Evolutionary conservation across 345 rosid genomes (phyloP).

Genomic region (Salix caprea): DNA sequence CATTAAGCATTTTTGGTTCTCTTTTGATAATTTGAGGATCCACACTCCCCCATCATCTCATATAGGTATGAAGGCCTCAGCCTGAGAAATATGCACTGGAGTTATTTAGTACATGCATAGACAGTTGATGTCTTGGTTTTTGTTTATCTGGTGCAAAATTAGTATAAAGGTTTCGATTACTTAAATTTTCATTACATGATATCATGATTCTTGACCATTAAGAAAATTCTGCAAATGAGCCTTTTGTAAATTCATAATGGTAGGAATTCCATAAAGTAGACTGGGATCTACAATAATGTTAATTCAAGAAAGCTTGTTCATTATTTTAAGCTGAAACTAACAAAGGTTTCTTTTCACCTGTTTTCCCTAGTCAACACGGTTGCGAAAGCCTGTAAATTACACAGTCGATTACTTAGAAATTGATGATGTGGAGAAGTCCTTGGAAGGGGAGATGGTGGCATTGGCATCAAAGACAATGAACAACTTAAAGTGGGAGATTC

Average conservation of each 20-base stretch:
- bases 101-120: too few relatives aligned
- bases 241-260: not conserved
- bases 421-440: conserved; percentile 34
- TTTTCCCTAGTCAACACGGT: conserved; percentile 54
- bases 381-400: conserved; percentile 56
- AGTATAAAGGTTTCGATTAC: too few relatives aligned
- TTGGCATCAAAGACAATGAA: conserved; percentile 12
- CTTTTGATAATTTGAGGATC: too few relatives aligned
- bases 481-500: conserved; percentile 22
- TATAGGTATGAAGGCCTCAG: too few relatives aligned
- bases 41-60: too few relatives aligned
- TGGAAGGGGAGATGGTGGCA: conserved; percentile 15
- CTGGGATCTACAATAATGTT: not conserved
- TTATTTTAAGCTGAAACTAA: not conserved
- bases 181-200: too few relatives aligned
- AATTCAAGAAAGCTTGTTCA: not conserved
- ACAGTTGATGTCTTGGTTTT: too few relatives aligned
- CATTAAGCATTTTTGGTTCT: too few relatives aligned
- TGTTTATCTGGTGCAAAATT: too few relatives aligned
- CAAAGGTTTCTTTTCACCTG: not conserved
- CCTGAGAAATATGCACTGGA: too few relatives aligned
- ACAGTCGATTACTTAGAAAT: conserved; percentile 30
- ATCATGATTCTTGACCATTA: too few relatives aligned
- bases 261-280: not conserved
- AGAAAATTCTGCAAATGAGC: too few relatives aligned